Conservation (phyloP, 192 early-diverging fungal species). For the Pilaira anomala region DNA sequence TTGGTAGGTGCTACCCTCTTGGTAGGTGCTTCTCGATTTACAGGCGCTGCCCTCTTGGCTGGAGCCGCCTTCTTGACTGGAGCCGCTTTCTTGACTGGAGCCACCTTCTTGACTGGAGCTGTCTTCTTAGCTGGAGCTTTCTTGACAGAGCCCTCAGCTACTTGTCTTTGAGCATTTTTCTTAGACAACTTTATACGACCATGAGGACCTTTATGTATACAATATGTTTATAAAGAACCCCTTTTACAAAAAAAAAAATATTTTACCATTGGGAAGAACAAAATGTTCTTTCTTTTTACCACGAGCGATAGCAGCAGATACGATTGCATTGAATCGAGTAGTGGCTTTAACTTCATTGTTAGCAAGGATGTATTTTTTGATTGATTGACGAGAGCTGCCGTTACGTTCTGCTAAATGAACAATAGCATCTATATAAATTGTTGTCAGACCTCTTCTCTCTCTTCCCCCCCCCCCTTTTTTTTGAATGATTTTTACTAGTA, state of each 20-base stretch:
- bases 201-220: slow-evolving; percentile 35
- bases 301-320: slow-evolving; percentile 64
- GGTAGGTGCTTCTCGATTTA: slow-evolving; percentile 49
- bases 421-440: slow-evolving; percentile 50
- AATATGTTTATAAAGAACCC: not conserved
- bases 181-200: slow-evolving; percentile 69
- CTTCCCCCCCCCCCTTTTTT: too few relatives aligned
- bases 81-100: slow-evolving; percentile 40
- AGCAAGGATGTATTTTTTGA: slow-evolving; percentile 77
- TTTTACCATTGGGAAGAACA: slow-evolving; percentile 60
- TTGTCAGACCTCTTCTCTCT: not conserved
- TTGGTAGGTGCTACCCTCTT: slow-evolving; percentile 50
- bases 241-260: not conserved
- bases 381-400: slow-evolving; percentile 68
- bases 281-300: slow-evolving; percentile 63
- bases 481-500: slow-evolving; percentile 16
- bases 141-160: slow-evolving; percentile 39
- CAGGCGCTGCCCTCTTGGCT: slow-evolving; percentile 23
- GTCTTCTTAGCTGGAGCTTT: slow-evolving; percentile 32
- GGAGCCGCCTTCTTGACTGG: slow-evolving; percentile 19
- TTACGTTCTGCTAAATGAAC: slow-evolving; percentile 66
- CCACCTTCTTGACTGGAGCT: slow-evolving; percentile 46
- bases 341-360: slow-evolving; percentile 61
- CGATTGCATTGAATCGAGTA: slow-evolving; percentile 51
- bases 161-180: slow-evolving; percentile 47